These are phyloP conservation scores for Leccinum boreale DNA, from an alignment of 768 basidiomycete genomes.

Conservation along the genomic window DNA sequence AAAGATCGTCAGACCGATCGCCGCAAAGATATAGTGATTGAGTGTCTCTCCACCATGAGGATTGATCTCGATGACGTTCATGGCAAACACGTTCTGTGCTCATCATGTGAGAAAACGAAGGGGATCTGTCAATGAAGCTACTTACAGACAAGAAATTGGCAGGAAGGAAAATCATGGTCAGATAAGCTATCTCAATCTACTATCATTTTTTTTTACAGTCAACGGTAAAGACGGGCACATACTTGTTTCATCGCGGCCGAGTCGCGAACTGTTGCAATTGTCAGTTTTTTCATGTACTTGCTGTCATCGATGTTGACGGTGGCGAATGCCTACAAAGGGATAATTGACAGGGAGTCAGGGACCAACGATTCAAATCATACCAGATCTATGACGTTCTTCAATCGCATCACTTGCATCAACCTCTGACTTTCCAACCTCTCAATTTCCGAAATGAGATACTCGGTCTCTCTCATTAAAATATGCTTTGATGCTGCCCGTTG, in stretches of 20 bases:
- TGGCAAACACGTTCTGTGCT: conserved; percentile 48
- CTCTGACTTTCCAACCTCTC: conserved; percentile 41
- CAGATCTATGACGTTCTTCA: conserved; percentile 35
- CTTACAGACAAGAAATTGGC: conserved; percentile 42
- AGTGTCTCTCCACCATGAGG: conserved; percentile 27
- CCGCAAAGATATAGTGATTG: conserved; percentile 37
- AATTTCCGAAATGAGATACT: conserved; percentile 47
- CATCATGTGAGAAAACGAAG: conserved; percentile 1
- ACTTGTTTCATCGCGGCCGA: conserved; percentile 40
- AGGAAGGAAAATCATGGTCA: conserved; percentile 62
- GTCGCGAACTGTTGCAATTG: conserved; percentile 40
- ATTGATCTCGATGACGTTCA: conserved; percentile 51
- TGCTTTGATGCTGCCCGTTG: conserved; percentile 22
- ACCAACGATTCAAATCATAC: conserved; percentile 12
- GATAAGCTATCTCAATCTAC: conserved; percentile 36
- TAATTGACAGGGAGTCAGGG: not conserved
- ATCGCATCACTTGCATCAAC: conserved; percentile 25
- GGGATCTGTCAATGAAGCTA: not conserved
- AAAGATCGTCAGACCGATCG: conserved; percentile 45
- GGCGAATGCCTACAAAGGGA: conserved; percentile 47
- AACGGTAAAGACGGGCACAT: not conserved
- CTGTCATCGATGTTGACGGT: conserved; percentile 58
- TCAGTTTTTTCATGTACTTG: conserved; percentile 48
- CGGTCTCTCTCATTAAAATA: conserved; percentile 46
- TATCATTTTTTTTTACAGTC: too few relatives aligned